Conservation (phyloP, 2,329 filamentous ascomycete species). For the Daldinia eschscholtzii region DNA sequence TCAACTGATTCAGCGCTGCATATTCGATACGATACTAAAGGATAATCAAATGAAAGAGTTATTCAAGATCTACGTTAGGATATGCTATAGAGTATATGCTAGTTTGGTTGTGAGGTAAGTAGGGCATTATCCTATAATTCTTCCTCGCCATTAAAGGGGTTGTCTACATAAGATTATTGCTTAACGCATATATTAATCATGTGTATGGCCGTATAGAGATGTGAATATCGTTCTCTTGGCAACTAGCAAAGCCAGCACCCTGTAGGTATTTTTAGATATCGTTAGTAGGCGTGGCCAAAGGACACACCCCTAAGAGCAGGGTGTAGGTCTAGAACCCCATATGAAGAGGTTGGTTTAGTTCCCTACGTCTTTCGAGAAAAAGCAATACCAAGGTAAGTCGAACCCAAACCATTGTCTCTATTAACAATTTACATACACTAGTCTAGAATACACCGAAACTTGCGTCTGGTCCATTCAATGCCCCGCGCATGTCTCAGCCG, state of each 20-base stretch:
- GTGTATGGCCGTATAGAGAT: no score
- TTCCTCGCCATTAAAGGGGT: not conserved
- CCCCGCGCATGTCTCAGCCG: not conserved
- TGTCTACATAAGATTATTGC: no score
- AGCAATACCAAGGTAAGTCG: not conserved
- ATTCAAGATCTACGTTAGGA: no score
- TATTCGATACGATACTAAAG: no score
- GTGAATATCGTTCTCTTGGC: not conserved
- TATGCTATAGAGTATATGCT: no score
- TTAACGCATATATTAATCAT: not conserved
- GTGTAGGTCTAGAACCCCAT: not conserved
- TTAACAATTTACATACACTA: not conserved
- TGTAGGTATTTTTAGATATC: not conserved
- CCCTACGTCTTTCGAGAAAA: not conserved
- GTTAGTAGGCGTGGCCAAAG: not conserved
- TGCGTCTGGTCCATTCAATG: not conserved
- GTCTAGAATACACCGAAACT: not conserved
- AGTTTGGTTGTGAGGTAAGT: no score
- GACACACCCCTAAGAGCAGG: not conserved
- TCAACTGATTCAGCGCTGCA: no score
- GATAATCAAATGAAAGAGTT: no score
- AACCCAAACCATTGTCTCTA: not conserved
- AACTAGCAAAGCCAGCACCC: not conserved
- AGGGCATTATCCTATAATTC: not conserved
- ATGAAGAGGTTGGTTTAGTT: not conserved